These are phyloP conservation scores for Saksenaea vasiformis DNA, from an alignment of 371 early-diverging fungal genomes.

Conservation along the genomic window DNA sequence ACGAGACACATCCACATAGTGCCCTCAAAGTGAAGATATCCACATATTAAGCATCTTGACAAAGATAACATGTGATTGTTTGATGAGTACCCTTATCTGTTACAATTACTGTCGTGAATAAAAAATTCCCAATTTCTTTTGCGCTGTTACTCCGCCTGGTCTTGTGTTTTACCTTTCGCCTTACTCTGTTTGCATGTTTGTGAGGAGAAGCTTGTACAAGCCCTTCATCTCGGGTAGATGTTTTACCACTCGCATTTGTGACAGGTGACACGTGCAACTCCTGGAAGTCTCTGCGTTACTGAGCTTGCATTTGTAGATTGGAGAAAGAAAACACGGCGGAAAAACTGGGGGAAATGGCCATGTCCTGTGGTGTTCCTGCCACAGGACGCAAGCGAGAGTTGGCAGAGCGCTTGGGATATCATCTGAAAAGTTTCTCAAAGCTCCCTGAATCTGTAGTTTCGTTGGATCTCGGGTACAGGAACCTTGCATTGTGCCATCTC, in stretches of 20 bases:
- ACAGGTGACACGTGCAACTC: neutral
- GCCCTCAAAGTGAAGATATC: too few relatives aligned
- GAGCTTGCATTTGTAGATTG: neutral
- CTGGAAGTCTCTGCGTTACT: neutral
- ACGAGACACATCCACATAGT: too few relatives aligned
- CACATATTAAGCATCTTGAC: too few relatives aligned
- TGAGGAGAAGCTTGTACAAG: neutral
- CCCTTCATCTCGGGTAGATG: neutral
- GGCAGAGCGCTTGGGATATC: neutral
- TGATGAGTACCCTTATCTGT: too few relatives aligned
- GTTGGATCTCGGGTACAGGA: conserved; percentile 73
- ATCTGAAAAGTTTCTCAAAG: neutral
- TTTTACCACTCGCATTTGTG: neutral
- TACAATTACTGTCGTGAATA: too few relatives aligned
- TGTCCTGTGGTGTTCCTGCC: neutral
- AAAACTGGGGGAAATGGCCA: neutral
- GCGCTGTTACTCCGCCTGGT: neutral
- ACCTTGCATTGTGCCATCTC: conserved; percentile 65
- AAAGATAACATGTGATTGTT: too few relatives aligned
- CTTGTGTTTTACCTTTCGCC: neutral
- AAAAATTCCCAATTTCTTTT: too few relatives aligned
- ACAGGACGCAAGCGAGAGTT: neutral
- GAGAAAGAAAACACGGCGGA: neutral
- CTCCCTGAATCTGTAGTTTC: conserved; percentile 57
- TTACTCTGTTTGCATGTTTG: neutral